A percentile compares a stretch with the other conserved stretches of the same genome.
These are phyloP conservation scores for Thozetella sp. DNA, from an alignment of 495 filamentous ascomycete genomes.

Conservation along the genomic window DNA sequence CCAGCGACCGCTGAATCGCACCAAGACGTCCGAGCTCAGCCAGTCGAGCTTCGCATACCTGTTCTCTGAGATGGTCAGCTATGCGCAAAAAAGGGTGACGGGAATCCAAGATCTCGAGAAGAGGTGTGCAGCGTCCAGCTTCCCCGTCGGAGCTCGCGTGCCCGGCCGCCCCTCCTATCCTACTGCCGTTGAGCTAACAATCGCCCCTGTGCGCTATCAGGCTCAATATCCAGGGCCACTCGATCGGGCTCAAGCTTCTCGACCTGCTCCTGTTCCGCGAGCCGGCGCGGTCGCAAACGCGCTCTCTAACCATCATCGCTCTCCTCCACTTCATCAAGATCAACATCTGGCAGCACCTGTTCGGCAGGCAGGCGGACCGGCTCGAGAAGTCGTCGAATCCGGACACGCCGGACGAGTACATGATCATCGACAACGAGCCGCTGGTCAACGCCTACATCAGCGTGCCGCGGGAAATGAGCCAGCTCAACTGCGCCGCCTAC, in stretches of 20 bases:
- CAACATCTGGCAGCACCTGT: constrained; percentile 89
- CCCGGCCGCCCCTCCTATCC: not conserved
- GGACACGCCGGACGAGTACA: constrained; percentile 88
- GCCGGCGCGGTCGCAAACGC: constrained; percentile 65
- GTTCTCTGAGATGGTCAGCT: constrained; percentile 95
- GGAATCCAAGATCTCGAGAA: constrained; percentile 93
- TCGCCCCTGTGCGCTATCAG: constrained; percentile 40
- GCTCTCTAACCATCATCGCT: constrained; percentile 85
- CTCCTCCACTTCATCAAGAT: constrained; percentile 94
- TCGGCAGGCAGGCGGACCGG: constrained; percentile 84
- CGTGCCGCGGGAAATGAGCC: constrained; percentile 91
- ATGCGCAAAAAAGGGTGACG: constrained; percentile 87
- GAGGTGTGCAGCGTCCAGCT: constrained; percentile 54
- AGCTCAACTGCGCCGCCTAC: constrained; percentile 94
- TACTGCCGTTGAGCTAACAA: not conserved
- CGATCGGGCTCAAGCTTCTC: constrained; percentile 89
- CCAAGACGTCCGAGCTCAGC: constrained; percentile 82
- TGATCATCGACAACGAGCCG: constrained; percentile 97
- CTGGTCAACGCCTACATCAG: constrained; percentile 91
- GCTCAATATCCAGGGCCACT: constrained; percentile 92
- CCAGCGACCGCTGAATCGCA: constrained; percentile 90
- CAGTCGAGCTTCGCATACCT: constrained; percentile 93
- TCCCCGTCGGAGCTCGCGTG: not conserved
- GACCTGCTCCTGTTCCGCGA: constrained; percentile 89
- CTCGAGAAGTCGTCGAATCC: constrained; percentile 86